phyloP scores from a whole-genome alignment of 2,329 filamentous ascomycete genomes.

The Scytalidium lignicola region DNA sequence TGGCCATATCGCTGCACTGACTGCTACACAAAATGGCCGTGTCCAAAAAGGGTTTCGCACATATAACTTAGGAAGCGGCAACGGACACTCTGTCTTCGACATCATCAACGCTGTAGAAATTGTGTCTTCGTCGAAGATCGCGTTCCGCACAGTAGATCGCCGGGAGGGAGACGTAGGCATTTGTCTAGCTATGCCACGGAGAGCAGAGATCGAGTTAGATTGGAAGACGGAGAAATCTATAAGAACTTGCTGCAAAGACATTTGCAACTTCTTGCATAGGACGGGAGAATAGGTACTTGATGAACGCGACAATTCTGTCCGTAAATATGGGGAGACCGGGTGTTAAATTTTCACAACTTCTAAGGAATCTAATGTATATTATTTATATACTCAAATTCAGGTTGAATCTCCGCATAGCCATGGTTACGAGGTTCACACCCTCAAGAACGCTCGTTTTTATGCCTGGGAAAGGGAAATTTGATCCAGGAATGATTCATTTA shows the following conservation, averaged over 20 bases:
- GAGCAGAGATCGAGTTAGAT: slow-evolving; percentile 33
- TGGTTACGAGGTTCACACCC: too few relatives aligned
- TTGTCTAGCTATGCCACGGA: slow-evolving; percentile 34
- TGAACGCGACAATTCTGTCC: too few relatives aligned
- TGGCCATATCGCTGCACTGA: slow-evolving; percentile 55
- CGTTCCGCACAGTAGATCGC: slow-evolving; percentile 28
- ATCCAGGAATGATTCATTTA: too few relatives aligned
- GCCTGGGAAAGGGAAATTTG: too few relatives aligned
- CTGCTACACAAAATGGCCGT: slow-evolving; percentile 28
- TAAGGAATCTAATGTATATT: too few relatives aligned
- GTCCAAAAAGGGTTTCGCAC: slow-evolving; percentile 34
- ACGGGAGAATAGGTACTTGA: not conserved
- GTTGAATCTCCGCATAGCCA: too few relatives aligned
- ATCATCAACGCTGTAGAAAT: slow-evolving; percentile 32
- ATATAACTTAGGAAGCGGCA: slow-evolving; percentile 39
- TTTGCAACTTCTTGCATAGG: slow-evolving; percentile 10
- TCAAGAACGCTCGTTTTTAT: too few relatives aligned
- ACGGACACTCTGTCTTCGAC: slow-evolving; percentile 36
- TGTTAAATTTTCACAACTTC: too few relatives aligned
- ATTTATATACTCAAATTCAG: too few relatives aligned
- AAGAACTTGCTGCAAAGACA: slow-evolving; percentile 9
- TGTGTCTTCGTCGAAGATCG: slow-evolving; percentile 30
- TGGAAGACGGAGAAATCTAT: slow-evolving; percentile 28
- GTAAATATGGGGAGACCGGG: too few relatives aligned
- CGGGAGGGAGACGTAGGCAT: slow-evolving; percentile 36